Evolutionary conservation across 2,329 filamentous ascomycete genomes (phyloP).

Genomic region (Colletotrichum spinosum): DNA sequence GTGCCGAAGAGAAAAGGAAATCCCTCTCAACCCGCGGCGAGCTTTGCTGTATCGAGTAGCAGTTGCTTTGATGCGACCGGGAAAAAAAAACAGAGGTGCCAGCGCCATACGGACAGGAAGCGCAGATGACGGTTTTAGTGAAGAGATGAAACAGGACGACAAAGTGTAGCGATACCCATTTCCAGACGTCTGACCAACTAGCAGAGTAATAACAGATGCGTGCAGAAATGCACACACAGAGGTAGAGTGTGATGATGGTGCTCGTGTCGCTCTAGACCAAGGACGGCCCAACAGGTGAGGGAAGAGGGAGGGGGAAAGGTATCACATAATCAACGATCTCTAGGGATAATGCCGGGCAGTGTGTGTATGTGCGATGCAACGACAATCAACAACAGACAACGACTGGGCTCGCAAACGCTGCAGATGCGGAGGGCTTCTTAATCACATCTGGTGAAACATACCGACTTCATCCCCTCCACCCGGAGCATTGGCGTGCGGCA

Average conservation of each 20-base stretch:
- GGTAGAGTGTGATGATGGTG: slow-evolving; percentile 33
- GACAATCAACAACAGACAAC: slow-evolving; percentile 39
- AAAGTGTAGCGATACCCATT: slow-evolving; percentile 47
- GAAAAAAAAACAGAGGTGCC: slow-evolving; percentile 41
- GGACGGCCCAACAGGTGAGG: slow-evolving; percentile 29
- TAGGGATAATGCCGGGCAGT: slow-evolving; percentile 36
- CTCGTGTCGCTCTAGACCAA: slow-evolving; percentile 36
- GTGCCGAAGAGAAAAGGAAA: slow-evolving; percentile 49
- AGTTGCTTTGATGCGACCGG: slow-evolving; percentile 47
- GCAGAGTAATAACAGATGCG: slow-evolving; percentile 34
- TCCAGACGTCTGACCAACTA: slow-evolving; percentile 40
- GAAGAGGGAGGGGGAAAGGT: slow-evolving; percentile 43
- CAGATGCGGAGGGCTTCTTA: slow-evolving; percentile 48
- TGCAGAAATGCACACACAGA: slow-evolving; percentile 35
- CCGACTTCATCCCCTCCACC: slow-evolving; percentile 87
- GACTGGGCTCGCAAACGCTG: slow-evolving; percentile 48
- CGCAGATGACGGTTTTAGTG: slow-evolving; percentile 2
- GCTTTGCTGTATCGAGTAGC: slow-evolving; percentile 51
- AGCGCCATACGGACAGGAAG: slow-evolving; percentile 35
- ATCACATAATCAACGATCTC: slow-evolving; percentile 45
- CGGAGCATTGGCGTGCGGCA: slow-evolving; percentile 78
- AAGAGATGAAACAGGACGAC: slow-evolving; percentile 36
- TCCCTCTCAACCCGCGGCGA: slow-evolving; percentile 51
- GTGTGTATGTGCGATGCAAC: slow-evolving; percentile 40
- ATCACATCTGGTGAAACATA: slow-evolving; percentile 98